phyloP scores from a whole-genome alignment of 495 filamentous ascomycete species.

The Neurospora sp. region DNA sequence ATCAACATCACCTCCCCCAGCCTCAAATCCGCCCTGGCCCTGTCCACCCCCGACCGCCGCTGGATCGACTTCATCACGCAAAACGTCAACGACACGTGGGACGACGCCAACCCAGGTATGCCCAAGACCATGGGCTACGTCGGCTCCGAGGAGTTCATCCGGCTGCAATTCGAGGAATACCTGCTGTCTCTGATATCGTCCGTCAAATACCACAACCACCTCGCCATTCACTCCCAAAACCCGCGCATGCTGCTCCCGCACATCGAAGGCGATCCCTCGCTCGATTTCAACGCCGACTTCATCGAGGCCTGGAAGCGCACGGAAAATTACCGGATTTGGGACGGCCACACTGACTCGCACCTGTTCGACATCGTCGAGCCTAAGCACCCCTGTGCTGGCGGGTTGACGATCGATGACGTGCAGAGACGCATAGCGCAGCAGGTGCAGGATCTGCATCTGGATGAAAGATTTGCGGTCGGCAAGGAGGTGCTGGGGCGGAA shows the following conservation, averaged over 20 bases:
- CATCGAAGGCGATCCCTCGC: constrained; percentile 74
- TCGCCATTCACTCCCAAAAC: constrained; percentile 50
- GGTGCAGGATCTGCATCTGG: constrained; percentile 78
- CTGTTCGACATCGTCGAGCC: constrained; percentile 92
- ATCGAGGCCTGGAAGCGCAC: constrained; percentile 73
- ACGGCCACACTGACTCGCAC: constrained; percentile 62
- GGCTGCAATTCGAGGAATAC: constrained; percentile 96
- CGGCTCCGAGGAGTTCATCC: constrained; percentile 95
- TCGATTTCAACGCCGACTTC: constrained; percentile 72
- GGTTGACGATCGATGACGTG: constrained; percentile 87
- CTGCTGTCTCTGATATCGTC: constrained; percentile 78
- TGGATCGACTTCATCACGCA: constrained; percentile 96
- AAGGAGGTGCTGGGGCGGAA: constrained; percentile 71
- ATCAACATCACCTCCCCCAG: constrained; percentile 76
- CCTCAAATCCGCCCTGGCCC: constrained; percentile 62
- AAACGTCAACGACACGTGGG: constrained; percentile 92
- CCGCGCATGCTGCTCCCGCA: constrained; percentile 49
- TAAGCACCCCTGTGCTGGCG: constrained; percentile 88
- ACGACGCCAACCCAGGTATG: constrained; percentile 74
- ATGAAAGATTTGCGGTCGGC: constrained; percentile 69
- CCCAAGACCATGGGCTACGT: constrained; percentile 93
- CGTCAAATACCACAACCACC: constrained; percentile 80
- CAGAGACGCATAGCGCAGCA: constrained; percentile 83
- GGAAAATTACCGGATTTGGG: constrained; percentile 81
- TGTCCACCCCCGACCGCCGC: constrained; percentile 79